These are phyloP conservation scores for Penicillium riverlandense DNA, from an alignment of 495 filamentous ascomycete genomes.

Conservation along the genomic window DNA sequence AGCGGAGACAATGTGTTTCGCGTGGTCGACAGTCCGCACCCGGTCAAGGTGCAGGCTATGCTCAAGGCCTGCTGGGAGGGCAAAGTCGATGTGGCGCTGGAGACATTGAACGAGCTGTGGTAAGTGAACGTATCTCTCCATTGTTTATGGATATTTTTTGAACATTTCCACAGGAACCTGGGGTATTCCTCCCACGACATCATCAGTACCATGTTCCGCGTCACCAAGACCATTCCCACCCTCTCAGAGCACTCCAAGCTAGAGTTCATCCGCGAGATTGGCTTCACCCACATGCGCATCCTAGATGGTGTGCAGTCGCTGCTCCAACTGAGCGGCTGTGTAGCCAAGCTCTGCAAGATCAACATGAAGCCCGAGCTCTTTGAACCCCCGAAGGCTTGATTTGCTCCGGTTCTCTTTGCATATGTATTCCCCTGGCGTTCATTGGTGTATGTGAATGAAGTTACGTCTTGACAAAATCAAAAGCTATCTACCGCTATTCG, in stretches of 20 bases:
- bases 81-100: slow-evolving; percentile 79
- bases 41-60: slow-evolving; percentile 97
- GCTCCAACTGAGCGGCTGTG: slow-evolving; percentile 85
- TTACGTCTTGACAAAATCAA: slow-evolving; percentile 5
- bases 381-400: slow-evolving; percentile 39
- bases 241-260: slow-evolving; percentile 90
- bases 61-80: slow-evolving; percentile 93
- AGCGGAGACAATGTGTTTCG: slow-evolving; percentile 97
- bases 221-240: slow-evolving; percentile 87
- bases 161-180: slow-evolving; percentile 45
- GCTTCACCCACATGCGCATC: slow-evolving; percentile 98
- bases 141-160: background rate
- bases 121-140: slow-evolving; percentile 14
- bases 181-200: slow-evolving; percentile 97
- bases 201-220: slow-evolving; percentile 97
- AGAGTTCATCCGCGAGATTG: slow-evolving; percentile 96
- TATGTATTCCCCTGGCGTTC: slow-evolving; percentile 18
- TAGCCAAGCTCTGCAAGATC: slow-evolving; percentile 82
- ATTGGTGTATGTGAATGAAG: slow-evolving; percentile 6
- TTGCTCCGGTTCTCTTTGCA: slow-evolving; percentile 10
- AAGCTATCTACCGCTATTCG: background rate
- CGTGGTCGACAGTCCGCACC: slow-evolving; percentile 94
- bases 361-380: slow-evolving; percentile 95
- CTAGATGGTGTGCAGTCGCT: slow-evolving; percentile 93
- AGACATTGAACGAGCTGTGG: slow-evolving; percentile 88